Conservation (phyloP, 1,139 yeast species). For the Geotrichum aggregatum region DNA sequence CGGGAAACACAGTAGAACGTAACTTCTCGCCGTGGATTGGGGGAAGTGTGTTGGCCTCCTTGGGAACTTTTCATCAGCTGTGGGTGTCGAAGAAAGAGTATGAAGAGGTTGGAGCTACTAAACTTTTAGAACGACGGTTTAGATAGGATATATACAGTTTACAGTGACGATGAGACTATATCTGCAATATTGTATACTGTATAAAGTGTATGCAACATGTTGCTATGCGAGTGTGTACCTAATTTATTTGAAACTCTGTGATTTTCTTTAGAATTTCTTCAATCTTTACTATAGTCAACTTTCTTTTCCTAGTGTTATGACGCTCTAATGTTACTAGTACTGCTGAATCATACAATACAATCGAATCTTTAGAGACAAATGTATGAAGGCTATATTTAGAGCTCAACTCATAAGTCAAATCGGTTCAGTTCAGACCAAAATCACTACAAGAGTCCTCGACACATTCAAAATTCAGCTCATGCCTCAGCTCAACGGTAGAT, state of each 20-base stretch:
- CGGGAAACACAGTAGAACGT: conserved; percentile 81
- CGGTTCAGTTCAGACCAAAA: too few relatives aligned
- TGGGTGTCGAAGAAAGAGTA: conserved; percentile 93
- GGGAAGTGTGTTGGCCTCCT: conserved; percentile 83
- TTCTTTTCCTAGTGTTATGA: too few relatives aligned
- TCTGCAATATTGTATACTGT: too few relatives aligned
- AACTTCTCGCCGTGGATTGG: conserved; percentile 92
- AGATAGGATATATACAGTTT: conserved; percentile 22
- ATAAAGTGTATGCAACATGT: too few relatives aligned
- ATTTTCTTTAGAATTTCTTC: background rate
- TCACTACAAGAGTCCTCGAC: background rate
- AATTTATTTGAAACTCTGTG: background rate
- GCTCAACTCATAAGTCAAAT: too few relatives aligned
- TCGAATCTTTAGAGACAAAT: too few relatives aligned
- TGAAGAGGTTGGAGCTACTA: conserved; percentile 85
- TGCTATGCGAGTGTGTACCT: too few relatives aligned
- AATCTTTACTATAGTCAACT: background rate
- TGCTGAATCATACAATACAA: too few relatives aligned
- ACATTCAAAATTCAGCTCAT: too few relatives aligned
- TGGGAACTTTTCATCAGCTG: conserved; percentile 94
- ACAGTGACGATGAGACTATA: too few relatives aligned
- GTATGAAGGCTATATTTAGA: too few relatives aligned
- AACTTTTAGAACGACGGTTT: conserved; percentile 44
- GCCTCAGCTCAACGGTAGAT: conserved; percentile 6
- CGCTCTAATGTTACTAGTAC: too few relatives aligned